Evolutionary conservation across 495 filamentous ascomycete genomes (phyloP), one percentile per base, ranked within the genome.

Genomic region (Staphylotrichum tortipilum): DNA sequence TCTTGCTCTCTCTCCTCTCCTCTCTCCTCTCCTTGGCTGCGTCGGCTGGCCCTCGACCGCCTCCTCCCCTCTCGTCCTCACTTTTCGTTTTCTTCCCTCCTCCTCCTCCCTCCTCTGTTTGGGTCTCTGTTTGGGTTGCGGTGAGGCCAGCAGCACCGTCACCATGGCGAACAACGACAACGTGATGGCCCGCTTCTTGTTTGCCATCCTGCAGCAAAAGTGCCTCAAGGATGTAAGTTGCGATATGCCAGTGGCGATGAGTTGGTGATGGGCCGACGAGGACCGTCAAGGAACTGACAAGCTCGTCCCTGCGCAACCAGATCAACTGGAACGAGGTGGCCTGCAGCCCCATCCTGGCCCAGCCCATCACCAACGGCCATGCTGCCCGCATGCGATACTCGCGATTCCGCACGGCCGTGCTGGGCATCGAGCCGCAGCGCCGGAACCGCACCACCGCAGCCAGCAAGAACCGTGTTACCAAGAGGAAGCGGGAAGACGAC

Each of bases 311-410:
- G 7, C 36, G 18, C 33, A 4, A 7, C 44, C 43, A 88, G 85
- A 80, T 88, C 56, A 80, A 89, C 61, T 89, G 85, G 85, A 81
- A 77, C 53, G 63, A 72, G 47, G 83, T 89, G 21, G 84, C 85
- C 21, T 60, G 68, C 35, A 65, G 77, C 43, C 72, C 72, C 14
- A 58, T 71, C 26, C 56, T 76, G 29, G 49, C 64, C 7, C 71
- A 82, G 37, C 71, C 77, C 46, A 86, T 88, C 49, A 84, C 83
- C 53, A 89, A 88, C 59, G 85, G 84, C 58, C 85, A 89, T 64
- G 85, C 85, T 8, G 84, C 85, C 26, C 82, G 85, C 38, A 89
- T 89, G 85, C 82, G 85, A 29, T 89, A 79, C 64, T 81, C 79
- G 18, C 80, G 85, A 34, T 86, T 88, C 69, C 70, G 50, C n/a